Base-by-base conservation (phyloP, 768 basidiomycete genomes). In the Lepiota venenata region DNA sequence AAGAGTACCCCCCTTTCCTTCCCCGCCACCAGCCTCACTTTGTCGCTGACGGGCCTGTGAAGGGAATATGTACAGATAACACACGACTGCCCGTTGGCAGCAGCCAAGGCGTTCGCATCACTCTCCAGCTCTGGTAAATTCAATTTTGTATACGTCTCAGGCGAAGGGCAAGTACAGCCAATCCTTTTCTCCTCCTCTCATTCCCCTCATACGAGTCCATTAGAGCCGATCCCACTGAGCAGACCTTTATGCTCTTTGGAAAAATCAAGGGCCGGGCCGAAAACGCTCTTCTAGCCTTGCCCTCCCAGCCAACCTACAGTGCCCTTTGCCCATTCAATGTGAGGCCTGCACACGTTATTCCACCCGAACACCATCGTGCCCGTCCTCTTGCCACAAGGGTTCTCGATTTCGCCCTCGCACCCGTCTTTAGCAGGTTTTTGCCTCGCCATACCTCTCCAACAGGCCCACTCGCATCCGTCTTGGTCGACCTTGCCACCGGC, bases 131-230 rank as follows among this genome's bases (percentile, higher is more conserved):
- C 58, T 0, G 57, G 52, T 4, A 66, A 62, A 51, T 66, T 69
- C 58, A 67, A 68, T 37, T 69, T 66, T 47, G 65, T 65, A 6
- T 66, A 64, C 16, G 65, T 66, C 22, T 66, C 65, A 15, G 65
- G 66, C 50, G 58, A 63, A 38, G 60, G 56, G 62, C 61, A 27
- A 32, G 55, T 53, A 15, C 3, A n/a, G 12, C 16, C n/a, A 39
- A 35, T 38, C 16, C n/a, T 2, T 49, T 38, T 15, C 21, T 36
- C 32, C 29, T 20, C 9, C 5, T 27, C 20, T 11, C 42, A 50
- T 51, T 22, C 6, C n/a, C 35, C 37, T 11, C 42, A 50, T 44
- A 18, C 10, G 42, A 20, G n/a, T 8, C 25, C 20, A 21, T 25
- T 49, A 61, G 64, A 32, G 66, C 66, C 2, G 66, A 66, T 38